A percentile compares a stretch with the other conserved stretches of the same genome.
Conservation (phyloP, 305 asterid species). For the Plantago coronopus region DNA sequence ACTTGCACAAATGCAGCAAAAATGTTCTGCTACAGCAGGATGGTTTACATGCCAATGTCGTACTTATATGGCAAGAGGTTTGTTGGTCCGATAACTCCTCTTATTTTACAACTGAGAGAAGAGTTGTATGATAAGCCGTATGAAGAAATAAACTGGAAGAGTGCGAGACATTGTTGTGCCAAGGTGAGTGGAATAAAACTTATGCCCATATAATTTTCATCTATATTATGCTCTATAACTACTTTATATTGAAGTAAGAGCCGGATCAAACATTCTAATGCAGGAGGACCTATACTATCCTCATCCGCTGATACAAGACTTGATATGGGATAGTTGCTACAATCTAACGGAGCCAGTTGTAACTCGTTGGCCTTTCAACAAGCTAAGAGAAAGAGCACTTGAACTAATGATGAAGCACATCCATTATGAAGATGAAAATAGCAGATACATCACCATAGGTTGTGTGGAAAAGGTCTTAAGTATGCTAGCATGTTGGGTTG, state of each 20-base stretch:
- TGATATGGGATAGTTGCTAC: slow-evolving; percentile 78
- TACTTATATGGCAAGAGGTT: slow-evolving; percentile 80
- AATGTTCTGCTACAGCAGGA: slow-evolving; percentile 86
- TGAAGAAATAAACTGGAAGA: slow-evolving; percentile 63
- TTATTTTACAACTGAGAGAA: slow-evolving; percentile 56
- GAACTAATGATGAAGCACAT: slow-evolving; percentile 75
- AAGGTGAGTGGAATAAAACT: slow-evolving; percentile 56
- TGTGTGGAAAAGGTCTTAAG: slow-evolving; percentile 79
- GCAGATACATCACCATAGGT: slow-evolving; percentile 79
- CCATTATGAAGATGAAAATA: slow-evolving; percentile 86
- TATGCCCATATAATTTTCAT: neutral
- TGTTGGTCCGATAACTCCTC: slow-evolving; percentile 81
- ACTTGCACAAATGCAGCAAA: slow-evolving; percentile 48
- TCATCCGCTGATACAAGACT: slow-evolving; percentile 74
- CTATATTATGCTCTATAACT: neutral
- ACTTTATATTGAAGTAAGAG: neutral
- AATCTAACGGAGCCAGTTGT: slow-evolving; percentile 65
- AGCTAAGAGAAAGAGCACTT: slow-evolving; percentile 76
- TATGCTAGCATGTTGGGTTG: slow-evolving; percentile 95
- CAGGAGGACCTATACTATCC: slow-evolving; percentile 95
- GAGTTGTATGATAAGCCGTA: slow-evolving; percentile 68
- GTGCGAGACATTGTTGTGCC: slow-evolving; percentile 64
- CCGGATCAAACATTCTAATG: slow-evolving; percentile 1
- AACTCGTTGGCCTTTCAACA: slow-evolving; percentile 82
- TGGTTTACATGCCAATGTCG: slow-evolving; percentile 95